These are phyloP conservation scores for Wallacemonas sp. DNA, from an alignment of 208 protist genomes.

Conservation along the genomic window DNA sequence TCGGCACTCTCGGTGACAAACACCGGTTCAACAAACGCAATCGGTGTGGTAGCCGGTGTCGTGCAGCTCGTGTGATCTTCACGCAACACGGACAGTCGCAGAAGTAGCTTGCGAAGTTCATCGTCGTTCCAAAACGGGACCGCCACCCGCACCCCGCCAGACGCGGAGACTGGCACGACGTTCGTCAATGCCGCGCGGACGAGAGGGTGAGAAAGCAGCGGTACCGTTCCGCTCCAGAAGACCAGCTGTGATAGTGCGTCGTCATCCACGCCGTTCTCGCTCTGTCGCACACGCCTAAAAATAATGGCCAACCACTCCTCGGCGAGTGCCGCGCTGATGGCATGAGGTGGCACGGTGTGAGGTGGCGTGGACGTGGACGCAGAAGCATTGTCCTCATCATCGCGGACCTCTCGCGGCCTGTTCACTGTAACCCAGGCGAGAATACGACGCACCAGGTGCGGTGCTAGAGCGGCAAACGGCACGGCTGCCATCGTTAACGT, in stretches of 20 bases:
- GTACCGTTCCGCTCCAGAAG: slow-evolving; percentile 46
- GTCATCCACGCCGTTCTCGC: not conserved
- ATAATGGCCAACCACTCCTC: slow-evolving; percentile 11
- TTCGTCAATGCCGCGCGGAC: slow-evolving; percentile 28
- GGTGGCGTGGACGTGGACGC: too few relatives aligned
- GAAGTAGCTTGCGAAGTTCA: slow-evolving; percentile 44
- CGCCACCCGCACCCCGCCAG: not conserved
- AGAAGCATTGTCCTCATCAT: too few relatives aligned
- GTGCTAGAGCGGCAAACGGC: not conserved
- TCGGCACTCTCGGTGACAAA: not conserved
- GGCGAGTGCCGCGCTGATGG: not conserved
- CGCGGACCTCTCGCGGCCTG: too few relatives aligned
- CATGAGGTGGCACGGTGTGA: too few relatives aligned
- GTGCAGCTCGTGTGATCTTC: too few relatives aligned
- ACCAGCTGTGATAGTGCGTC: slow-evolving; percentile 27
- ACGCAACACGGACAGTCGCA: slow-evolving; percentile 35
- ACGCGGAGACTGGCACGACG: not conserved
- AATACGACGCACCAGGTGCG: slow-evolving; percentile 7
- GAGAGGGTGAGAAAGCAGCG: slow-evolving; percentile 30
- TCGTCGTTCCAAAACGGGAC: slow-evolving; percentile 53
- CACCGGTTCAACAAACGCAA: too few relatives aligned
- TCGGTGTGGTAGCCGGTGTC: too few relatives aligned
- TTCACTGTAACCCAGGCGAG: slow-evolving; percentile 2
- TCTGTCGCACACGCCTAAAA: not conserved
- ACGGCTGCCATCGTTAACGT: too few relatives aligned